These are phyloP conservation scores for Blastocystis sp. DNA, from an alignment of 352 stramenopile genomes.

Conservation along the genomic window DNA sequence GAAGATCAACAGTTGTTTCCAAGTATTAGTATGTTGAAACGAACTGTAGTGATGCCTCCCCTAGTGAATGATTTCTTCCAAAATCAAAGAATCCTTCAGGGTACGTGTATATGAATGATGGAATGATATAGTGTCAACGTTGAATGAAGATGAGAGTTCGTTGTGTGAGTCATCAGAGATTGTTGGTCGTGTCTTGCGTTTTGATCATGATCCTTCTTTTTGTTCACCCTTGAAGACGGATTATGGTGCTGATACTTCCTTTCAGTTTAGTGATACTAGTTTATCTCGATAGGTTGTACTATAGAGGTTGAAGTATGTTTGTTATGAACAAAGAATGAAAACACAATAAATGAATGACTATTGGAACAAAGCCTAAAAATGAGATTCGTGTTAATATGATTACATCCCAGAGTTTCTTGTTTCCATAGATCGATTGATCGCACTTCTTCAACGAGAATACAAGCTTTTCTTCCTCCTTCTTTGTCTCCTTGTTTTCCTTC, in stretches of 20 bases:
- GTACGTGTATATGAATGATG: neutral
- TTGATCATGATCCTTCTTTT: conserved; percentile 4
- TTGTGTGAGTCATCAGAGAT: neutral
- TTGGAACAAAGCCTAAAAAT: conserved; percentile 50
- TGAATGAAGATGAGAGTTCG: conserved; percentile 11
- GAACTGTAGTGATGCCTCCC: neutral
- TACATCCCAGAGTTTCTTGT: conserved; percentile 54
- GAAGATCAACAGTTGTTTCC: conserved; percentile 25
- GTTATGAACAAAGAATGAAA: neutral
- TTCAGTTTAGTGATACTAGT: neutral
- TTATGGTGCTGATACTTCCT: neutral
- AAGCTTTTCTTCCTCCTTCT: conserved; percentile 30
- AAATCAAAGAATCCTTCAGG: neutral
- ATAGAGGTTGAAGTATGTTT: neutral
- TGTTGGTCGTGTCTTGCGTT: neutral
- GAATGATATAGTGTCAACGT: neutral
- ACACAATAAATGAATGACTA: conserved; percentile 1
- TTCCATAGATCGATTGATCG: conserved; percentile 53
- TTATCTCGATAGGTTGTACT: neutral
- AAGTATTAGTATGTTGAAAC: neutral
- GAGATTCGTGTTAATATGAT: neutral
- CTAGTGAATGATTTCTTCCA: conserved; percentile 18
- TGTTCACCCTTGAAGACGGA: neutral
- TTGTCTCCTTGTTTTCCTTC: conserved; percentile 9
- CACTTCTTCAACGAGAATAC: conserved; percentile 31